Percentiles rank a stretch among this genome's conserved stretches.
These are phyloP conservation scores for Aureoboletus auriporus DNA, from an alignment of 768 basidiomycete species.

Conservation along the genomic window DNA sequence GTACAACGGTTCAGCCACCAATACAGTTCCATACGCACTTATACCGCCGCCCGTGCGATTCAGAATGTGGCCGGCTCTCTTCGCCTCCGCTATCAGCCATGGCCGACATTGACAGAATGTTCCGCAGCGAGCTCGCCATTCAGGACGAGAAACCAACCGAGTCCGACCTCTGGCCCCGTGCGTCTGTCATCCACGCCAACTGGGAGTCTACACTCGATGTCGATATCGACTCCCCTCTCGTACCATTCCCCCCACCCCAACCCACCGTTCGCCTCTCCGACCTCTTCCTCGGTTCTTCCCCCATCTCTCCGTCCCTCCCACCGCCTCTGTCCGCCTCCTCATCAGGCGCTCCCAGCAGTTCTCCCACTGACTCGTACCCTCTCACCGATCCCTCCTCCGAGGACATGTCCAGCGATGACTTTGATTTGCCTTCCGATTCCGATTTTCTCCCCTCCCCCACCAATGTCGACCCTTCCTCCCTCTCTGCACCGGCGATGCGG, in stretches of 20 bases:
- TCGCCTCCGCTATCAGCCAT: slow-evolving; percentile 4
- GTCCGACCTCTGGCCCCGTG: slow-evolving; percentile 6
- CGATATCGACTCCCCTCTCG: not conserved
- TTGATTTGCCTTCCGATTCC: slow-evolving; percentile 23
- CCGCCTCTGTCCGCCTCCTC: too few relatives aligned
- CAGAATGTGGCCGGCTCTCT: slow-evolving; percentile 13
- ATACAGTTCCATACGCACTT: slow-evolving; percentile 8
- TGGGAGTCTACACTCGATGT: not conserved
- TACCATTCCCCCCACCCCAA: not conserved
- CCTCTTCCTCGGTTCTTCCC: slow-evolving; percentile 3
- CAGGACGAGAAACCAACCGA: slow-evolving; percentile 1
- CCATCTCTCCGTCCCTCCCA: slow-evolving; percentile 4
- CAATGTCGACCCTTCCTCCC: slow-evolving; percentile 8
- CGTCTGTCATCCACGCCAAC: not conserved
- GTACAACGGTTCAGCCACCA: not conserved
- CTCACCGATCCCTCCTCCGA: slow-evolving; percentile 3
- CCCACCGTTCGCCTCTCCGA: slow-evolving; percentile 25
- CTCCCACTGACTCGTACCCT: slow-evolving; percentile 1
- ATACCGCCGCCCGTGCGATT: not conserved
- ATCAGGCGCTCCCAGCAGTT: not conserved
- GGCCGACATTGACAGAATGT: slow-evolving; percentile 24
- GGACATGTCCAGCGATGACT: slow-evolving; percentile 18
- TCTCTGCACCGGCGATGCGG: slow-evolving; percentile 2
- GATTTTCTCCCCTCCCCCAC: slow-evolving; percentile 16
- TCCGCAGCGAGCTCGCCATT: slow-evolving; percentile 16